These are phyloP conservation scores for Oenanthe sinensis DNA, from an alignment of 129 eudicot species.

Conservation along the genomic window DNA sequence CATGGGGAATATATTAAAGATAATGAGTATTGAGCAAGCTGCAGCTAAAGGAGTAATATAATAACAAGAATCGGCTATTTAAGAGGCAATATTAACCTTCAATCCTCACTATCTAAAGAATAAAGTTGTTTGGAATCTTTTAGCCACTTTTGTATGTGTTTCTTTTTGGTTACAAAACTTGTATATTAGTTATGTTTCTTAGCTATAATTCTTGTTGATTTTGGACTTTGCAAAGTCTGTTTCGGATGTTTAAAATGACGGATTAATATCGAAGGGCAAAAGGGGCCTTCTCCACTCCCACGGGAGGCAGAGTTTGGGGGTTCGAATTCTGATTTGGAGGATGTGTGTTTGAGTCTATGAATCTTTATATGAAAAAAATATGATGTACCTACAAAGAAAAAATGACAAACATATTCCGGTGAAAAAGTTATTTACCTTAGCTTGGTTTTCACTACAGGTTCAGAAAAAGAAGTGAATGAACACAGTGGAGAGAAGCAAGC, in stretches of 20 bases:
- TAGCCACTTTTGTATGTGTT: neutral
- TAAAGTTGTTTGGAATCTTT: constrained; percentile 4
- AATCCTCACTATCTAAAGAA: constrained; percentile 3
- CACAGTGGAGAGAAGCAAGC: neutral
- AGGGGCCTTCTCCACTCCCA: neutral
- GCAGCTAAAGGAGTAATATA: neutral
- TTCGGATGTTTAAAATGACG: neutral
- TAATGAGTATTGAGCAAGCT: neutral
- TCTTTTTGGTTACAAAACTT: neutral
- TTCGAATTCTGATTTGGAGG: neutral
- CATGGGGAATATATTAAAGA: constrained; percentile 6
- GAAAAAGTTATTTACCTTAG: neutral
- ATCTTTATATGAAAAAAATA: too few species aligned
- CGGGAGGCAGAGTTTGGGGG: neutral
- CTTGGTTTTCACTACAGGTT: constrained; percentile 12
- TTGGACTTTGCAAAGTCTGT: neutral
- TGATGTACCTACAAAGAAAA: neutral
- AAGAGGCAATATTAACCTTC: neutral
- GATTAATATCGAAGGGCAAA: neutral
- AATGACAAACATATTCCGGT: neutral
- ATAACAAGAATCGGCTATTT: neutral
- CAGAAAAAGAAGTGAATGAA: neutral
- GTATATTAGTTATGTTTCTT: neutral
- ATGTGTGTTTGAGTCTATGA: neutral
- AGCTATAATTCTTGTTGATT: neutral